Base-by-base conservation (phyloP, 768 basidiomycete genomes). In the Postia placenta region DNA sequence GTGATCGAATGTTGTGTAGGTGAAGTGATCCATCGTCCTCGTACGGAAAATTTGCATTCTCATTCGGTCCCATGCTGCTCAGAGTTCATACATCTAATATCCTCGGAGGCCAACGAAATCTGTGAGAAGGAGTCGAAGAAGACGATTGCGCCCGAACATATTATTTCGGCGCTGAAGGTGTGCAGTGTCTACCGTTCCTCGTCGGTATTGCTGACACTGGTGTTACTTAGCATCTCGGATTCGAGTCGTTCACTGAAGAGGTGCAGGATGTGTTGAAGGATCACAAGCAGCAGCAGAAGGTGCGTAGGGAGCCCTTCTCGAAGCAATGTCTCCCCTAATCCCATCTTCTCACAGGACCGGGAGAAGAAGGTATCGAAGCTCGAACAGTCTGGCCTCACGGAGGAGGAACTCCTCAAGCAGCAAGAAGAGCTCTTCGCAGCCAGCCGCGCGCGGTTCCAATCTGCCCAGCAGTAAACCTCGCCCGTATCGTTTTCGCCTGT, bases 1-100 rank as follows among this genome's bases (percentile, higher is more conserved):
- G 86, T 99, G 36, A 93, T 94, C 67, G 93, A 97, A 71, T 98
- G 94, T 60, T 97, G 95, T 81, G 92, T 98, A 80, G 96, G 96
- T 96, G 74, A 85, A 85, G 77, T 73, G 52, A 48, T 51, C 17
- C 45, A 36, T 37, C 35, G 37, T 36, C 39, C n/a, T n/a, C n/a
- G n/a, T n/a, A n/a, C n/a, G n/a, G n/a, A n/a, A n/a, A n/a, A 23
- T 20, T 36, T 11, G 19, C 36, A 52, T 42, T 49, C 47, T 45
- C 43, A 30, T 24, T 14, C 37, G n/a, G 33, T n/a, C 33, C n/a
- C 33, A 9, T 36, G 33, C 49, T n/a, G 33, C 15, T 14, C 68
- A 99, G 96, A 99, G 74, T 99, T 98, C 66, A 94, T 99, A 53
- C 92, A 98, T 65, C 70, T 98, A 67, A 87, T 99, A 64, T 95